Evolutionary conservation across 345 rosid species (phyloP).

Genomic region (Hypericum androsaemum): DNA sequence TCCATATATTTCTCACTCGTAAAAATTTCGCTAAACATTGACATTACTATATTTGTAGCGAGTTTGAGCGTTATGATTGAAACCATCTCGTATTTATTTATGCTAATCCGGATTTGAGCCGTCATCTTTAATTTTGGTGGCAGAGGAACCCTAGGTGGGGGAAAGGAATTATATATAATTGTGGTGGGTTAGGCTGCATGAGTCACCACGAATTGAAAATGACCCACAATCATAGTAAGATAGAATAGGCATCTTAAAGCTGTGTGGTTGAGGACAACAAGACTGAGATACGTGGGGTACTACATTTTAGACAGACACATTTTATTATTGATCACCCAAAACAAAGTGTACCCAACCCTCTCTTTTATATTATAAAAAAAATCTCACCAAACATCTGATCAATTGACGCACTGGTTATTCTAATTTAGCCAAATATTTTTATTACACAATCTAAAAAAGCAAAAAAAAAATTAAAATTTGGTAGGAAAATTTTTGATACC

Average conservation of each 20-base stretch:
- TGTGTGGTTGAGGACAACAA: conserved; percentile 32
- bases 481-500: too few relatives aligned
- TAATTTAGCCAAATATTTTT: neutral
- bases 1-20: too few relatives aligned
- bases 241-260: conserved; percentile 38
- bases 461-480: too few relatives aligned
- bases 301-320: conserved; percentile 18
- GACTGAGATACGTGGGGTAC: conserved; percentile 44
- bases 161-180: too few relatives aligned
- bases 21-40: too few relatives aligned
- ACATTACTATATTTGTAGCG: too few relatives aligned
- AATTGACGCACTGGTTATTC: too few relatives aligned
- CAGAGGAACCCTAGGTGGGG: too few relatives aligned
- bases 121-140: too few relatives aligned
- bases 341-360: conserved; percentile 13
- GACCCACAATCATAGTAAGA: conserved; percentile 45
- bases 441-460: conserved; percentile 23
- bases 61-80: too few relatives aligned
- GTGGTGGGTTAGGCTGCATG: conserved; percentile 14
- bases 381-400: neutral
- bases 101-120: too few relatives aligned
- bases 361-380: neutral
- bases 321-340: conserved; percentile 20
- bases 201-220: conserved; percentile 33
- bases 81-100: too few relatives aligned